These are phyloP conservation scores for Austroboletus rostrupii DNA, from an alignment of 1,284 basidiomycete genomes.

Conservation along the genomic window DNA sequence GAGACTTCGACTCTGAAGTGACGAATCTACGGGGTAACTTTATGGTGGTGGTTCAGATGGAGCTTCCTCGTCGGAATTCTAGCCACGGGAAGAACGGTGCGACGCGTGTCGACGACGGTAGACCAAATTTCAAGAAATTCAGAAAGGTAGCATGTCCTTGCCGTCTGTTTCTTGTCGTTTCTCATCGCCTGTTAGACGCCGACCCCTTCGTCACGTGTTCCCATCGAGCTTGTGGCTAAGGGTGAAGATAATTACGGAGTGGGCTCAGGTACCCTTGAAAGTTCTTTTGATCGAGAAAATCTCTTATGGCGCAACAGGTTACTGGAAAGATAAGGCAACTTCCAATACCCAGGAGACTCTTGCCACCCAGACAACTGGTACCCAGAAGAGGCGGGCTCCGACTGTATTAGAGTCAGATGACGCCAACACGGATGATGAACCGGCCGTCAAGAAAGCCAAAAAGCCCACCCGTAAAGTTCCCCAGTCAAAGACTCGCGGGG, in stretches of 20 bases:
- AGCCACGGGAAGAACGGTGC: constrained; percentile 21
- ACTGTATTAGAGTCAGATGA: constrained; percentile 30
- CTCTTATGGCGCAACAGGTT: constrained; percentile 33
- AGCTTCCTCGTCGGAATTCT: constrained; percentile 36
- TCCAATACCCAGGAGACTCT: constrained; percentile 14
- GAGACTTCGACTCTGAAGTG: constrained; percentile 67
- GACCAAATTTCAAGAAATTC: constrained; percentile 84
- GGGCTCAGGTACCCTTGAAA: constrained; percentile 41
- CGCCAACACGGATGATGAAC: constrained; percentile 16
- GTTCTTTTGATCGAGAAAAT: constrained; percentile 1
- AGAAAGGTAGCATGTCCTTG: constrained; percentile 54
- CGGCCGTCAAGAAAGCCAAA: constrained; percentile 10
- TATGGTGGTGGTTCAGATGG: constrained; percentile 77
- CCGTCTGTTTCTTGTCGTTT: neutral
- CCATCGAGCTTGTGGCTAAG: constrained; percentile 50
- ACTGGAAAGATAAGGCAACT: constrained; percentile 44
- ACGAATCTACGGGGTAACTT: constrained; percentile 73
- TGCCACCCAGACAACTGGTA: constrained; percentile 10
- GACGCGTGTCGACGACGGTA: constrained; percentile 46
- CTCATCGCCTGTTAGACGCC: constrained; percentile 26
- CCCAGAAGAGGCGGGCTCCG: constrained; percentile 22
- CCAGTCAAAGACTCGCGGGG: constrained; percentile 7
- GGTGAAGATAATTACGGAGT: constrained; percentile 56
- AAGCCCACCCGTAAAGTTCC: constrained; percentile 4
- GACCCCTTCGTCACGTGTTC: constrained; percentile 30